Percentiles rank a stretch among this genome's conserved stretches.
phyloP scores from a whole-genome alignment of 2,329 filamentous ascomycete species.

The Nemania sp. region DNA sequence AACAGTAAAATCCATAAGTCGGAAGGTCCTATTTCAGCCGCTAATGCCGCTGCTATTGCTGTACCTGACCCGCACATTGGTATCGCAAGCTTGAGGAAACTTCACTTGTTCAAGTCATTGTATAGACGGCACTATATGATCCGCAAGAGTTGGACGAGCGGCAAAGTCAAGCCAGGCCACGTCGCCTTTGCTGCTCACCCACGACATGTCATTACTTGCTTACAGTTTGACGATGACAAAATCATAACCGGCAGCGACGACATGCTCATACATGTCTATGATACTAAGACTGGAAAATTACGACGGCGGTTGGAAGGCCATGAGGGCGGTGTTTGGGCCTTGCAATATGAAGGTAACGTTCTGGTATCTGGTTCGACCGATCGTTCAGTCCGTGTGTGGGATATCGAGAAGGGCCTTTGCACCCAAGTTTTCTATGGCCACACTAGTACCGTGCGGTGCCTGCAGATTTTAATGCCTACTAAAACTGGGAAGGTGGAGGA shows the following conservation, averaged over 20 bases:
- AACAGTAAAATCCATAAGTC: slow-evolving; percentile 67
- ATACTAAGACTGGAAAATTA: slow-evolving; percentile 91
- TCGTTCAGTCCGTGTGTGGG: slow-evolving; percentile 98
- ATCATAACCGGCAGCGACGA: slow-evolving; percentile 98
- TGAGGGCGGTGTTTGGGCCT: slow-evolving; percentile 96
- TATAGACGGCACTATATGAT: slow-evolving; percentile 95
- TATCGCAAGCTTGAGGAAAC: slow-evolving; percentile 79
- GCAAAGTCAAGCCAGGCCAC: slow-evolving; percentile 85
- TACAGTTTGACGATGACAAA: slow-evolving; percentile 98
- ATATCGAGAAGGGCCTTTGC: slow-evolving; percentile 92
- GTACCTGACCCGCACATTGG: slow-evolving; percentile 86
- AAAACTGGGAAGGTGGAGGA: slow-evolving; percentile 78
- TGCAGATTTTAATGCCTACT: slow-evolving; percentile 92
- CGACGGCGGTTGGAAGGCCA: slow-evolving; percentile 89
- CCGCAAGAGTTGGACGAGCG: slow-evolving; percentile 90
- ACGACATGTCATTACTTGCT: slow-evolving; percentile 94
- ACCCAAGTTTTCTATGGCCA: slow-evolving; percentile 98
- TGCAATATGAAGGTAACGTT: slow-evolving; percentile 95
- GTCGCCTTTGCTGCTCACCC: slow-evolving; percentile 97
- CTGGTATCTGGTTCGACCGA: slow-evolving; percentile 97
- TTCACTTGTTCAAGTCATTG: slow-evolving; percentile 96
- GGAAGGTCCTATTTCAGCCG: slow-evolving; percentile 87
- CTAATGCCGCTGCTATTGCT: slow-evolving; percentile 83
- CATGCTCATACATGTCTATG: slow-evolving; percentile 97
- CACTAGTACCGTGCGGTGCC: slow-evolving; percentile 94